Evolutionary conservation across 331 rosid species (phyloP).

Genomic region (Malus hybrid): DNA sequence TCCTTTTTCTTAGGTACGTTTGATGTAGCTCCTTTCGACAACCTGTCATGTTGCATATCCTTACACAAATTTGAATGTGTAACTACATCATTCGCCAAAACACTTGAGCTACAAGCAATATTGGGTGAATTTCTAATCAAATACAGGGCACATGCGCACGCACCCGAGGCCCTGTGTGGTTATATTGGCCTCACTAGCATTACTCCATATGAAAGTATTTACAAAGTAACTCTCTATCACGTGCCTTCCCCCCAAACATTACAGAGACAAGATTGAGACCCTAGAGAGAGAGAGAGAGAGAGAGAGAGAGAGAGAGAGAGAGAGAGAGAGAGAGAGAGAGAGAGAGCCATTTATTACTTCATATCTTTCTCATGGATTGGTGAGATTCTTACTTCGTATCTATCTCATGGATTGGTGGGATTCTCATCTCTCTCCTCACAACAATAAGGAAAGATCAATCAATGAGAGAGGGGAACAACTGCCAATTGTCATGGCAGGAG

Average conservation of each 20-base stretch:
- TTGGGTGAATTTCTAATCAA: too few species aligned
- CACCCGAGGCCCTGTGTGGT: too few species aligned
- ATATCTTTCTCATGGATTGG: neutral
- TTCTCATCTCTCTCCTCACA: neutral
- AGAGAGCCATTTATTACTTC: neutral
- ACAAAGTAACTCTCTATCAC: conserved; percentile 35
- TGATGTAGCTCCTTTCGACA: neutral
- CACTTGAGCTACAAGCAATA: too few species aligned
- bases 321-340: neutral
- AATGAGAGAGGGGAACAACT: neutral
- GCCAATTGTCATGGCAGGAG: neutral
- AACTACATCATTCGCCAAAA: too few species aligned
- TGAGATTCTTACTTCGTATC: neutral
- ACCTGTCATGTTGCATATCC: neutral
- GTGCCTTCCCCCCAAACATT: conserved; percentile 24
- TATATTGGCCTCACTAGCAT: too few species aligned
- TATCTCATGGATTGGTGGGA: neutral
- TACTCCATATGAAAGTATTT: conserved; percentile 13
- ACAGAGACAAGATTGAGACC: conserved; percentile 24
- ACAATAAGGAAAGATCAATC: neutral
- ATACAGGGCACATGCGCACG: too few species aligned
- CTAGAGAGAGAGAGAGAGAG: neutral
- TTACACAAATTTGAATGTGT: neutral
- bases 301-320: neutral
- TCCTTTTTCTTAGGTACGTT: neutral